phyloP scores from a whole-genome alignment of 768 basidiomycete genomes.

The Dioszegia hungarica region DNA sequence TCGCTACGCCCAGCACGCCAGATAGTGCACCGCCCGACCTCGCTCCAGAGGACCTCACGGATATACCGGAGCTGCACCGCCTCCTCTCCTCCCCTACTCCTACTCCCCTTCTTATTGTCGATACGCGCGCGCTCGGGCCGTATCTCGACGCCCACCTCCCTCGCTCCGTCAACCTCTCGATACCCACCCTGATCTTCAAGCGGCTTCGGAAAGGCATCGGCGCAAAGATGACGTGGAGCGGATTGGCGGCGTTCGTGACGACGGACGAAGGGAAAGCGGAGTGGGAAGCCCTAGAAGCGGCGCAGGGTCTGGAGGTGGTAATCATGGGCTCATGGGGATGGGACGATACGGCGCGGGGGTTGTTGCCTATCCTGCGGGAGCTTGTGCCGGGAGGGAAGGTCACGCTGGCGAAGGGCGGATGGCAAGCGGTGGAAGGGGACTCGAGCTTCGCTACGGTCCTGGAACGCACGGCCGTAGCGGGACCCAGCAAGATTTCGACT shows the following conservation, averaged over 20 bases:
- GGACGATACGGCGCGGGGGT: slow-evolving; percentile 23
- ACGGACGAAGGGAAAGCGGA: slow-evolving; percentile 66
- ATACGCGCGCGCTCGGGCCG: slow-evolving; percentile 67
- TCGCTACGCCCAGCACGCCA: neutral
- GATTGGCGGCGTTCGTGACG: slow-evolving; percentile 74
- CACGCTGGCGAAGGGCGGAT: slow-evolving; percentile 32
- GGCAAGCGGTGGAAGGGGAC: slow-evolving; percentile 17
- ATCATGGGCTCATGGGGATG: slow-evolving; percentile 17
- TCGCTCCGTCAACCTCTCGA: slow-evolving; percentile 74
- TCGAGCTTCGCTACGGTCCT: neutral
- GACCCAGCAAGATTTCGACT: neutral
- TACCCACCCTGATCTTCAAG: slow-evolving; percentile 86
- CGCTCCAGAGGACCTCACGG: neutral
- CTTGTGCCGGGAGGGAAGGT: slow-evolving; percentile 14
- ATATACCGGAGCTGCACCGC: slow-evolving; percentile 32
- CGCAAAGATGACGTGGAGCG: slow-evolving; percentile 52
- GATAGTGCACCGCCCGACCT: neutral
- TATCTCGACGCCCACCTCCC: slow-evolving; percentile 64
- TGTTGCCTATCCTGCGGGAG: slow-evolving; percentile 15
- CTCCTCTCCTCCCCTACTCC: slow-evolving; percentile 53
- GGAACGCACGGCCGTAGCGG: neutral
- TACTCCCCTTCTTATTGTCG: slow-evolving; percentile 65
- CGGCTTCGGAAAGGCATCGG: slow-evolving; percentile 62
- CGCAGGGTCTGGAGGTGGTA: slow-evolving; percentile 42
- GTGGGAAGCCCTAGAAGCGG: slow-evolving; percentile 78